Evolutionary conservation across 352 stramenopile genomes (phyloP).

Genomic region (Globisporangium barbulae): DNA sequence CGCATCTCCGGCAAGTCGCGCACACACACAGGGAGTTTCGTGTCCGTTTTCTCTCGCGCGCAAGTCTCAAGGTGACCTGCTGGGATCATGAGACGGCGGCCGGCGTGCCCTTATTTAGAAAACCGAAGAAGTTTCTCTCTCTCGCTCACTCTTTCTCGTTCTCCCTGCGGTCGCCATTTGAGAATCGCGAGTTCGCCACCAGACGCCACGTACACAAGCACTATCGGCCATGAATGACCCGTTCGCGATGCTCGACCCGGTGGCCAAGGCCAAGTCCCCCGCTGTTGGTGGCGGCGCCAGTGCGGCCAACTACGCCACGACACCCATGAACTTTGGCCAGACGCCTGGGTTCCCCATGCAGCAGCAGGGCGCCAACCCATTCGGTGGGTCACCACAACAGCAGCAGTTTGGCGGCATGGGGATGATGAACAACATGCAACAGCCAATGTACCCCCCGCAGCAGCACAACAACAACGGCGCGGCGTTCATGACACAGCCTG

Average conservation of each 20-base stretch:
- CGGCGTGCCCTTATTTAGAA: too few species aligned
- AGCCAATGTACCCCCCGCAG: conserved; percentile 21
- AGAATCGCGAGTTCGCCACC: not conserved
- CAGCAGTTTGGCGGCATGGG: conserved; percentile 13
- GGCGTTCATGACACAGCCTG: conserved; percentile 67
- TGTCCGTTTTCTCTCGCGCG: not conserved
- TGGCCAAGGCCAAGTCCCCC: conserved; percentile 32
- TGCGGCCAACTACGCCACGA: conserved; percentile 20
- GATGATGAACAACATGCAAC: conserved; percentile 26
- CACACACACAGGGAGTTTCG: not conserved
- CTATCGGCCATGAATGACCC: conserved; percentile 53
- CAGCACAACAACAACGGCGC: conserved; percentile 26
- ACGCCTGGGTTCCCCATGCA: conserved; percentile 14
- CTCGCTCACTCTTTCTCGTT: not conserved
- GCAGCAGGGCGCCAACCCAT: conserved; percentile 35
- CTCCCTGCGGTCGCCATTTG: conserved; percentile 2
- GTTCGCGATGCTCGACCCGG: conserved; percentile 56
- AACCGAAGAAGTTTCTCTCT: not conserved
- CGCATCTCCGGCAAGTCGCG: not conserved
- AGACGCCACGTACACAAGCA: not conserved
- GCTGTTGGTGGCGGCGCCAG: conserved; percentile 9
- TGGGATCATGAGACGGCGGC: not conserved
- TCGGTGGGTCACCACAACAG: conserved; percentile 23
- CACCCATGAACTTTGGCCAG: conserved; percentile 22
- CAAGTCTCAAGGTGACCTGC: not conserved